Base-by-base conservation (phyloP, 768 basidiomycete genomes). In the Podaxis carcinomalis region DNA sequence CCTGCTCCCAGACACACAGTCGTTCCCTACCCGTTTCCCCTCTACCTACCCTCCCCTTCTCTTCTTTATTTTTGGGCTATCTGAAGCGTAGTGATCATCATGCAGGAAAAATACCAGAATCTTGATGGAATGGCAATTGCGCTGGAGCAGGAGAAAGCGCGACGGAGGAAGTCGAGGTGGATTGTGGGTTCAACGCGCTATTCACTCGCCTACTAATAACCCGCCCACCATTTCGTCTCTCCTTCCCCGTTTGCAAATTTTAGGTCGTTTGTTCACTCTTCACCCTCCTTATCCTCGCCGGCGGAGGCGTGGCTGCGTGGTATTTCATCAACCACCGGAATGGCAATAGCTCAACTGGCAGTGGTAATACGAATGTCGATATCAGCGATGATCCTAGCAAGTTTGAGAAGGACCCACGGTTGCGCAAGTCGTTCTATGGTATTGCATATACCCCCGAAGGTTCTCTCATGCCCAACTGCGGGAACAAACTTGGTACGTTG, bases 401-500 rank as follows among this genome's bases (percentile, higher is more conserved):
- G 11, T 96, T 95, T 72, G 67, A 68, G 39, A 87, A 87, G 73
- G 86, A 95, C 72, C 55, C 80, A 2, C 78, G 76, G 9, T 74
- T 96, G 39, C 80, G 85, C 65, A 83, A 88, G 63, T 81, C 84
- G 0, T 91, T 97, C 75, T 96, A 88, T 73, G 94, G 90, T 9
- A 69, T 96, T 50, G 93, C 93, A 1, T 96, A 95, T 72, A 93
- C 93, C 4, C 93, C 94, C 4, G 76, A 81, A 40, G 86, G 86
- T 51, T 84, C 87, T 25, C 79, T 85, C 58, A 70, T 86, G 23
- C 90, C 87, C 9, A 69, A 81, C n/a, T 93, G 92, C 66, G 85
- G 85, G 7, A 86, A 79, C 55, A 73, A 74, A 5, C 67, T 82
- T 50, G 72, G 79, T 80, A 61, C 51, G 72, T 69, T 25, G 10